These are phyloP conservation scores for Xerocomellus chrysenteron DNA, from an alignment of 768 basidiomycete genomes.

Conservation along the genomic window DNA sequence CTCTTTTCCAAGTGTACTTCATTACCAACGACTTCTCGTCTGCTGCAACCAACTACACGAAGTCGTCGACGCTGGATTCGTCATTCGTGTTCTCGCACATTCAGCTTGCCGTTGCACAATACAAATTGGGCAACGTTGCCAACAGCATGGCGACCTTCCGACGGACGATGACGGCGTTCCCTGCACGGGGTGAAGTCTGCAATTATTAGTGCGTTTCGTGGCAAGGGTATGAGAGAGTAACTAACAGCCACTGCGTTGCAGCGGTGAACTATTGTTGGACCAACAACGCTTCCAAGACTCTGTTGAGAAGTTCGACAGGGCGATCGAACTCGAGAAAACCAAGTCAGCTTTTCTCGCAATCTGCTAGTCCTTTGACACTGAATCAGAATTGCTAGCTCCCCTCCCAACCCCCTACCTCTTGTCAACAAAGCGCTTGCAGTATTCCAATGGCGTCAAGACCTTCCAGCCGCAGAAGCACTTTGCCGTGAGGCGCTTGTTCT, in stretches of 20 bases:
- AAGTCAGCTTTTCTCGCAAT: conserved; percentile 46
- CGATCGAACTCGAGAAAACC: conserved; percentile 81
- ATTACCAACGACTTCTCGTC: conserved; percentile 87
- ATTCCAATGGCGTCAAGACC: conserved; percentile 95
- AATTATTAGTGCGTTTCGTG: conserved; percentile 82
- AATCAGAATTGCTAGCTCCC: conserved; percentile 36
- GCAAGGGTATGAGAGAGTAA: not conserved
- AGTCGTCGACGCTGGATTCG: conserved; percentile 84
- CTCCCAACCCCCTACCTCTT: conserved; percentile 82
- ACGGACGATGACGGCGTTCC: conserved; percentile 80
- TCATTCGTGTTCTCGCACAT: conserved; percentile 96
- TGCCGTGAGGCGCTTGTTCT: conserved; percentile 85
- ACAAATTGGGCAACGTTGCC: conserved; percentile 78
- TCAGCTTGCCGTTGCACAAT: conserved; percentile 94
- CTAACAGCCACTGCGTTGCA: conserved; percentile 29
- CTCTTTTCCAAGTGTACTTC: conserved; percentile 66
- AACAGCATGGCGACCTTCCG: conserved; percentile 92
- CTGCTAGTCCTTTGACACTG: not conserved
- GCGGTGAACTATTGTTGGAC: conserved; percentile 92
- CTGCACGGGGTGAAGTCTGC: conserved; percentile 80
- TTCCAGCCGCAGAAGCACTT: conserved; percentile 75
- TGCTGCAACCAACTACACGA: conserved; percentile 88
- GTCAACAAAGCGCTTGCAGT: conserved; percentile 98
- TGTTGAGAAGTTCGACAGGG: conserved; percentile 88
- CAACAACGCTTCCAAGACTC: conserved; percentile 86